Base-by-base conservation (phyloP, 176 grass and related monocot species). In the Paspalum vaginatum region DNA sequence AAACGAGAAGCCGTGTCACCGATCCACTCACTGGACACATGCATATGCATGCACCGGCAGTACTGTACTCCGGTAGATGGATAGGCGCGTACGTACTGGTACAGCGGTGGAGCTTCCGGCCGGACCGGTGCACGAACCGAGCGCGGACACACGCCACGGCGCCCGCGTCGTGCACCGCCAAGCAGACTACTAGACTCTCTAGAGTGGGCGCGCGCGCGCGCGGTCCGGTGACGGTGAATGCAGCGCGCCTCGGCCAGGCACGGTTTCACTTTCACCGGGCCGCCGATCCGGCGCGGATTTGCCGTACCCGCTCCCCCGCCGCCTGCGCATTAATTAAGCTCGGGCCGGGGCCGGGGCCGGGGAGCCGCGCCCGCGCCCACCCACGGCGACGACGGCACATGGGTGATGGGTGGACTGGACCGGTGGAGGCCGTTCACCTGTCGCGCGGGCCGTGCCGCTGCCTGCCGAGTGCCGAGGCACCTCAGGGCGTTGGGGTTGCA, bases 41-140 rank as follows among this genome's bases (percentile, higher is more conserved):
- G 48, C 55, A 62, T n/a, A 54, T 43, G 47, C 56, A 63, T 26
- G 81, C 24, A 46, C 50, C 48, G 37, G 81, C 48, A 15, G n/a
- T n/a, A n/a, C n/a, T n/a, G n/a, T 2, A 32, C 32, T 32, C 32
- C 32, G 32, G 53, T 10, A 9, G 20, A 16, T 20, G 10, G 20
- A 21, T 9, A 56, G 8, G 54, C 53, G 9, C 17, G 24, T 21
- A 13, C 21, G n/a, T n/a, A n/a, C n/a, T n/a, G n/a, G n/a, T n/a
- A n/a, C n/a, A n/a, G n/a, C n/a, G n/a, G n/a, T n/a, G n/a, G n/a
- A n/a, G n/a, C n/a, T n/a, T n/a, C n/a, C n/a, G n/a, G 9, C 42
- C 37, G 75, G 42, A 64, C 44, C 76, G 21, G 9, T 5, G 15
- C 32, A 7, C 32, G 1, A 17, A 66, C 27, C 58, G 20, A 24